Conservation (phyloP, 371 early-diverging fungal genomes). For the Rhizomucor miehei region DNA sequence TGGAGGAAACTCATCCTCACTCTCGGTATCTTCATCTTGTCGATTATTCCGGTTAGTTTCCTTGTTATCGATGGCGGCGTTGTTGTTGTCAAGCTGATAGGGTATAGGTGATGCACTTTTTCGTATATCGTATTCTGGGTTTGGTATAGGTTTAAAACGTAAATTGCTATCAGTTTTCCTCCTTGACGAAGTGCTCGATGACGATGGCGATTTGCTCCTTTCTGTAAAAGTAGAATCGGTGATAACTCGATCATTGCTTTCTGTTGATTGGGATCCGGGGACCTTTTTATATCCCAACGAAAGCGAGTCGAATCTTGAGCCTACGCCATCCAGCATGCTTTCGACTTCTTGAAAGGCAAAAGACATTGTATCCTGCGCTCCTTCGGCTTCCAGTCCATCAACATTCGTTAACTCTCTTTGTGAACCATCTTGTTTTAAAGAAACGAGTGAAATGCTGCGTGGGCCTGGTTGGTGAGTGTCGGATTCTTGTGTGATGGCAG, state of each 20-base stretch:
- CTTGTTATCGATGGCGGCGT: neutral
- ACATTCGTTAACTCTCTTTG: neutral
- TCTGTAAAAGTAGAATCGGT: neutral
- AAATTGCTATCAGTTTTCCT: neutral
- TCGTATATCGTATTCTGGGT: slow-evolving; percentile 11
- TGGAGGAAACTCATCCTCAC: slow-evolving; percentile 13
- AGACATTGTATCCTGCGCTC: slow-evolving; percentile 11
- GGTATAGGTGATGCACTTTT: neutral
- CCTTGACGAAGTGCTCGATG: neutral
- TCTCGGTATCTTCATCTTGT: slow-evolving; percentile 6
- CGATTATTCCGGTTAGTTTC: neutral
- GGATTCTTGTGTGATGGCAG: neutral
- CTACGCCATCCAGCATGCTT: slow-evolving; percentile 14
- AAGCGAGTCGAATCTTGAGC: neutral
- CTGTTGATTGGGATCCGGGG: slow-evolving; percentile 1
- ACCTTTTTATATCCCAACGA: neutral
- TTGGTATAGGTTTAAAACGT: slow-evolving; percentile 17
- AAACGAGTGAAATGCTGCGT: neutral
- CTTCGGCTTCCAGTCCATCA: neutral
- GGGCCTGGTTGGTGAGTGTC: neutral
- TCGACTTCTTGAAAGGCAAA: slow-evolving; percentile 18
- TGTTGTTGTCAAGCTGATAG: slow-evolving; percentile 3
- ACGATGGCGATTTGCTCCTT: neutral
- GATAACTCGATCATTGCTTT: neutral
- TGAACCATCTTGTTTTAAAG: neutral